These are phyloP conservation scores for Fallopia convolvulus DNA, from an alignment of 148 eudicot species.

Conservation along the genomic window DNA sequence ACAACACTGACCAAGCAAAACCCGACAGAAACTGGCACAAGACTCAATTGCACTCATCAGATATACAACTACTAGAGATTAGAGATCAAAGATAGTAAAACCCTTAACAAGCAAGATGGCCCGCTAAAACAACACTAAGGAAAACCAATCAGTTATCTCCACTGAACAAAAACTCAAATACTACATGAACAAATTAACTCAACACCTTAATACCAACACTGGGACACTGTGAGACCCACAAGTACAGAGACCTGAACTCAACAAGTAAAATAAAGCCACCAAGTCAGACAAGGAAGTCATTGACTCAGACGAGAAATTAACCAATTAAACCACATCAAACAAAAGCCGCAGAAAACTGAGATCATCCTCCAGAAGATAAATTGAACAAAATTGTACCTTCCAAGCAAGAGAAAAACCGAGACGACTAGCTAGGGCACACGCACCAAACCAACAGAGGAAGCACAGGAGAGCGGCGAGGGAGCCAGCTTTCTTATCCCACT, in stretches of 20 bases:
- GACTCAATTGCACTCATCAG: background rate
- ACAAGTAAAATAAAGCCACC: background rate
- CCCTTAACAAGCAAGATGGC: background rate
- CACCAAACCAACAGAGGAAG: slow-evolving; percentile 44
- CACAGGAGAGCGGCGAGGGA: slow-evolving; percentile 46
- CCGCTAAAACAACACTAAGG: background rate
- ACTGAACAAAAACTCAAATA: background rate
- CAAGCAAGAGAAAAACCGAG: slow-evolving; percentile 54
- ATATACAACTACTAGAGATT: background rate
- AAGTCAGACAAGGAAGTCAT: background rate
- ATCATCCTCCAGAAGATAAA: background rate
- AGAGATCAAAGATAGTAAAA: background rate
- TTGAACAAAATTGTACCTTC: slow-evolving; percentile 33
- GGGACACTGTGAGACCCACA: background rate
- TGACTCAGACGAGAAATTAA: background rate
- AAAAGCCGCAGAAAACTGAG: background rate
- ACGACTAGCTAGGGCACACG: slow-evolving; percentile 24
- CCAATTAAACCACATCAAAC: background rate
- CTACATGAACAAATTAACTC: too few species aligned
- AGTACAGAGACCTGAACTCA: background rate
- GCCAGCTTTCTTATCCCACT: slow-evolving; percentile 58
- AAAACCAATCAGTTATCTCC: background rate
- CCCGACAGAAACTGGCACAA: background rate
- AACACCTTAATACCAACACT: background rate
- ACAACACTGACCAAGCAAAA: background rate